phyloP scores from a whole-genome alignment of 495 filamentous ascomycete genomes.

The Astrocystis sublimbata region DNA sequence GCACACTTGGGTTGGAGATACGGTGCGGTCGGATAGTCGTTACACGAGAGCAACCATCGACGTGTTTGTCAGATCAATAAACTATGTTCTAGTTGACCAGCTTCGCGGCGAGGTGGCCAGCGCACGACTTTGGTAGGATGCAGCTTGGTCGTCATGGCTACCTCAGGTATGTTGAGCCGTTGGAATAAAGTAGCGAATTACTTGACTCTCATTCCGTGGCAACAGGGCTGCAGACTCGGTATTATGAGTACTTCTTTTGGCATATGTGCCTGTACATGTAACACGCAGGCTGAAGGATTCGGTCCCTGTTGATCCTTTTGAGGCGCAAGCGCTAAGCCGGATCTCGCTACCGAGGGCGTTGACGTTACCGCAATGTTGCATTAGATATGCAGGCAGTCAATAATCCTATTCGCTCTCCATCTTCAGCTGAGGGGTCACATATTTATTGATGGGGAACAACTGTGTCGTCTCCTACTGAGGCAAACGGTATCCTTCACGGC shows the following conservation, averaged over 20 bases:
- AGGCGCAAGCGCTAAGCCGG: constrained; percentile 29
- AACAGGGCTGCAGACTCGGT: background rate
- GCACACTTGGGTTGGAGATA: background rate
- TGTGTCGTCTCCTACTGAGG: background rate
- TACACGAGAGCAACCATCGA: no score
- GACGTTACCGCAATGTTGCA: constrained; percentile 26
- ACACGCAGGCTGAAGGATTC: constrained; percentile 8
- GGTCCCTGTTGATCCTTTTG: background rate
- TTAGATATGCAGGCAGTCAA: constrained; percentile 1
- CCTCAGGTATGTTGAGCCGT: background rate
- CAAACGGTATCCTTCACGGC: background rate
- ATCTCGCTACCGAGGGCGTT: constrained; percentile 30
- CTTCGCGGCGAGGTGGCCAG: no score
- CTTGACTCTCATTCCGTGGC: background rate
- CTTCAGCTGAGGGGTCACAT: constrained; percentile 8
- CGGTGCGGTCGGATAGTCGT: background rate
- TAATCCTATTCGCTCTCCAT: background rate
- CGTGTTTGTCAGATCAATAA: background rate
- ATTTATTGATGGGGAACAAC: background rate
- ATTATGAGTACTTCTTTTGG: no score
- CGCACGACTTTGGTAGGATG: no score
- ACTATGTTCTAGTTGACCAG: no score
- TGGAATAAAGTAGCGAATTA: background rate
- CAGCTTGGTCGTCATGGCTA: background rate
- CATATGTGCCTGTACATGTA: no score